Base-by-base conservation (phyloP, 371 early-diverging fungal genomes). In the Mucor irregularis region DNA sequence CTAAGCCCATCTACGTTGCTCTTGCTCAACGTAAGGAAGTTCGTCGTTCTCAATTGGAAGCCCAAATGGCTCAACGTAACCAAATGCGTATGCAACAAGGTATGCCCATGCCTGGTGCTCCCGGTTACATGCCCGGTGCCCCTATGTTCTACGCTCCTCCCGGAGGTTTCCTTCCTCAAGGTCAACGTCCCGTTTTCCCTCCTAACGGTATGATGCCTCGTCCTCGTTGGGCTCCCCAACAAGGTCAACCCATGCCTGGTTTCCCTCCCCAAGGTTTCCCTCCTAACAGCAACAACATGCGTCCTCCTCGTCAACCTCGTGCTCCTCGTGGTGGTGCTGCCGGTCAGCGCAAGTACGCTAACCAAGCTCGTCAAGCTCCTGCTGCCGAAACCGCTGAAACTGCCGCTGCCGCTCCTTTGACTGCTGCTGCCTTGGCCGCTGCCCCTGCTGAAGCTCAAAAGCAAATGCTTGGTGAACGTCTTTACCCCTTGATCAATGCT, bases 1-100 rank as follows among this genome's bases (percentile, higher is more conserved):
- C 80, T 73, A 98, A 98, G 89, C 99, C 99, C 47, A 89, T 98
- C 73, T 98, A 97, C 65, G 97, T 98, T 53, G 96, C 95, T 53
- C 85, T 97, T 44, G 97, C 97, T 52, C 99, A 98, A 81, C 93
- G 96, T 71, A 94, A 95, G 84, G 99, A 98, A 66, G 91, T 90
- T 64, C 92, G 99, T 61, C 87, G 91, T 58, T 83, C 85, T 29
- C 93, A 94, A 76, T 85, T 96, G 65, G 93, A 97, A 73, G 92
- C 94, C 26, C 97, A 96, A 80, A 90, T 93, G 75, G 88, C 90
- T 62, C 93, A 95, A 81, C 90, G 97, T 54, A 87, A 78, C 74
- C 90, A 91, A 76, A 80, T 91, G 72, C 89, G 89, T 69, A 74
- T 83, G 81, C 81, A 81, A 69, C 74, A 82, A 66, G 76, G 71